Conservation (phyloP, 2,329 filamentous ascomycete genomes). For the Coccinonectria pachysandricola region DNA sequence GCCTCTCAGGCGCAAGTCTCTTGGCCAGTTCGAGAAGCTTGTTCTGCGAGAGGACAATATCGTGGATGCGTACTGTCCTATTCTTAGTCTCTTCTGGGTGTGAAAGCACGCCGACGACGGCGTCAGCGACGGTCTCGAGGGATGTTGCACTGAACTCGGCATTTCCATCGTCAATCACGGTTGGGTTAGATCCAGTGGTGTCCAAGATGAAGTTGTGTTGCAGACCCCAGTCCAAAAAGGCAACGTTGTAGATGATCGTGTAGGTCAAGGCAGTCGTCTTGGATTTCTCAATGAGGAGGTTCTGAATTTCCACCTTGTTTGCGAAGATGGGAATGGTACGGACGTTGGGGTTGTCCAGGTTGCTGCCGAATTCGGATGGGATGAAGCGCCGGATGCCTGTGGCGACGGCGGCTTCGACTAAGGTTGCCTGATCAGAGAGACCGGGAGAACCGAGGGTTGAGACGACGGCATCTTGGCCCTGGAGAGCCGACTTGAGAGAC, state of each 20-base stretch:
- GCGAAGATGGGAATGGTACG: slow-evolving; percentile 39
- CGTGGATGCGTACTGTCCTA: slow-evolving; percentile 34
- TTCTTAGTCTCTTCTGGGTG: slow-evolving; percentile 45
- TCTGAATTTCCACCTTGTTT: slow-evolving; percentile 34
- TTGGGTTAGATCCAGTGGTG: slow-evolving; percentile 26
- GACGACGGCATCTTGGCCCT: slow-evolving; percentile 48
- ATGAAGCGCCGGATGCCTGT: slow-evolving; percentile 53
- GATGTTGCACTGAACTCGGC: slow-evolving; percentile 36
- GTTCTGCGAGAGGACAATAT: slow-evolving; percentile 35
- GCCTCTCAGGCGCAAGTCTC: slow-evolving; percentile 33
- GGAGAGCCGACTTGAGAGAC: slow-evolving; percentile 39
- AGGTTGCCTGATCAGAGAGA: slow-evolving; percentile 26
- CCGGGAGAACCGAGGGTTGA: slow-evolving; percentile 24
- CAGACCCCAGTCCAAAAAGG: slow-evolving; percentile 50
- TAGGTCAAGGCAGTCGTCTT: slow-evolving; percentile 38
- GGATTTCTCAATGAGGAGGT: slow-evolving; percentile 30
- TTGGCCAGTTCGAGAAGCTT: slow-evolving; percentile 36
- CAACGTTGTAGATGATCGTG: slow-evolving; percentile 41
- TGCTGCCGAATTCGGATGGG: slow-evolving; percentile 44
- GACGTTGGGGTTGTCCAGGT: slow-evolving; percentile 23
- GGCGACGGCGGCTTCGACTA: slow-evolving; percentile 48
- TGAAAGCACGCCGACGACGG: slow-evolving; percentile 36
- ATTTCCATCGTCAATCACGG: slow-evolving; percentile 41
- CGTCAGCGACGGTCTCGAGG: slow-evolving; percentile 34
- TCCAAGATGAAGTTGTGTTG: slow-evolving; percentile 33